These are phyloP conservation scores for Pugionium cornutum DNA, from an alignment of 345 rosid species.

Conservation along the genomic window DNA sequence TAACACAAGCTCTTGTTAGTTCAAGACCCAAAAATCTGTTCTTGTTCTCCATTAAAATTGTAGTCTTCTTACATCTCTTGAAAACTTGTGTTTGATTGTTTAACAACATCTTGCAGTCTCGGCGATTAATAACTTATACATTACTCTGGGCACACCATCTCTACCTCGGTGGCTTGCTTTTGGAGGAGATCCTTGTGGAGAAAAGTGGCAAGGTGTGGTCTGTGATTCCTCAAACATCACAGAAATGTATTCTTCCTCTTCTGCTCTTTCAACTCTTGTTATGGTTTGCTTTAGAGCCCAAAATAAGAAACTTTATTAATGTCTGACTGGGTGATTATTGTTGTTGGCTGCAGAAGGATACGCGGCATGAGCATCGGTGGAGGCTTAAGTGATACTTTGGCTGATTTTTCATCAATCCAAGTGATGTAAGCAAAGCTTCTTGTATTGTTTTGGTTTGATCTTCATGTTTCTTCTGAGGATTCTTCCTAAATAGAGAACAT, in stretches of 20 bases:
- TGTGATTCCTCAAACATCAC: conserved; percentile 83
- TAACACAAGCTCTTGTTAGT: conserved; percentile 21
- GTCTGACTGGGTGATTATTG: conserved; percentile 32
- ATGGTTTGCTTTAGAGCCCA: conserved; percentile 26
- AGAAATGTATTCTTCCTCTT: conserved; percentile 48
- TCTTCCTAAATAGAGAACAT: conserved; percentile 8
- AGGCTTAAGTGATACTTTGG: conserved; percentile 50
- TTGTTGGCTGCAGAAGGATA: conserved; percentile 60
- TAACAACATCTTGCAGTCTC: conserved; percentile 47
- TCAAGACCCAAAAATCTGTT: conserved; percentile 3
- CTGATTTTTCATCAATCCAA: conserved; percentile 60
- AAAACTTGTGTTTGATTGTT: neutral
- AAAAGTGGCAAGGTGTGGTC: conserved; percentile 78
- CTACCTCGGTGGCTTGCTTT: conserved; percentile 62
- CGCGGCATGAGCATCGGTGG: conserved; percentile 67
- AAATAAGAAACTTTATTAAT: conserved; percentile 7
- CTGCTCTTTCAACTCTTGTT: conserved; percentile 22
- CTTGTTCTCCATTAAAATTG: neutral
- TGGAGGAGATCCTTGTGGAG: conserved; percentile 97
- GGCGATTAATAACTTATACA: conserved; percentile 68
- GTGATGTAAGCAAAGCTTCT: conserved; percentile 58
- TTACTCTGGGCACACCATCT: conserved; percentile 65
- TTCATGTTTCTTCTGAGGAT: conserved; percentile 6
- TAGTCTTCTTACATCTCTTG: neutral
- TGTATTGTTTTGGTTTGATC: conserved; percentile 6